A percentile compares a stretch with the other conserved stretches of the same genome.
Evolutionary conservation across 2,329 filamentous ascomycete genomes (phyloP).

Genomic region (Dothideomycetes sp.): DNA sequence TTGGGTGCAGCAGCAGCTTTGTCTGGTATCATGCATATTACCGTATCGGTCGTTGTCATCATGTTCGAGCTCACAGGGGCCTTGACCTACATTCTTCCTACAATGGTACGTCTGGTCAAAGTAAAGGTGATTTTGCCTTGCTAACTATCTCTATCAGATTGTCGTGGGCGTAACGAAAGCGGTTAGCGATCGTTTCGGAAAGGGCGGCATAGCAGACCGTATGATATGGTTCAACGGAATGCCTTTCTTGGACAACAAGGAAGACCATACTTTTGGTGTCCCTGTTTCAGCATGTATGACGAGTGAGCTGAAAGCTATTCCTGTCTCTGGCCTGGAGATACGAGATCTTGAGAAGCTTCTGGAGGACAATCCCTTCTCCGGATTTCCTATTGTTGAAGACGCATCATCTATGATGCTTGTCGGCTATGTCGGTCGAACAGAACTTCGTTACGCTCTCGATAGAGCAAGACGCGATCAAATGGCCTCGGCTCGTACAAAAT

Average conservation of each 20-base stretch:
- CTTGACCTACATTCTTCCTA: conserved; percentile 90
- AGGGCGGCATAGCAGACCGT: conserved; percentile 90
- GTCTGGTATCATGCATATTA: conserved; percentile 97
- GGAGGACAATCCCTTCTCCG: conserved; percentile 72
- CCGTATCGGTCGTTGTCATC: conserved; percentile 92
- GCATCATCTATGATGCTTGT: conserved; percentile 60
- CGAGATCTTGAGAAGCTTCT: conserved; percentile 69
- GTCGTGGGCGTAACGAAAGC: conserved; percentile 95
- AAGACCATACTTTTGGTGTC: conserved; percentile 93
- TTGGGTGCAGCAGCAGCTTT: conserved; percentile 84
- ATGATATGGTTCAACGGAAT: conserved; percentile 99
- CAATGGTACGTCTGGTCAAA: conserved; percentile 53
- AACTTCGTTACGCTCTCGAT: conserved; percentile 83
- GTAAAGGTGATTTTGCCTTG: not conserved
- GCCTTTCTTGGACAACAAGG: conserved; percentile 93
- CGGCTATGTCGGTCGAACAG: conserved; percentile 87
- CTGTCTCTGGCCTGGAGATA: conserved; percentile 64
- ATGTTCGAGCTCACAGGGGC: conserved; percentile 99
- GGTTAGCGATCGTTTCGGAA: conserved; percentile 83
- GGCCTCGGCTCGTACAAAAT: conserved; percentile 59
- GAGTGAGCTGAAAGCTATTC: conserved; percentile 75
- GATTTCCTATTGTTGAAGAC: conserved; percentile 84
- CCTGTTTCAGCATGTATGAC: conserved; percentile 66
- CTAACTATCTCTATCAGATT: conserved; percentile 44
- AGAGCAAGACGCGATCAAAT: conserved; percentile 61